Evolutionary conservation across 495 filamentous ascomycete genomes (phyloP).

Genomic region (Xylaria sp.): DNA sequence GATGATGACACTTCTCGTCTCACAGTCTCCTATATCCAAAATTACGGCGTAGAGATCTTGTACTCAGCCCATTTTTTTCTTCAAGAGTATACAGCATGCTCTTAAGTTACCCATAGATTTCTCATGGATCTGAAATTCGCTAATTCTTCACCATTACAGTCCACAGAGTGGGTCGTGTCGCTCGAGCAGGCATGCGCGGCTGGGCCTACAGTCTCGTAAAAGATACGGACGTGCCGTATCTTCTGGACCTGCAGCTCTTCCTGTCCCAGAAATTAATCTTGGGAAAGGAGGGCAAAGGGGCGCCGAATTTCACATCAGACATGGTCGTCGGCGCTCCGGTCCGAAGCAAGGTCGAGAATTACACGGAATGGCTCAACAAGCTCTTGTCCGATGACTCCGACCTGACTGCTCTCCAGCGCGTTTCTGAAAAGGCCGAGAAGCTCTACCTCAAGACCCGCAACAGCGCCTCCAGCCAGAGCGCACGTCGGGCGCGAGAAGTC

Average conservation of each 20-base stretch:
- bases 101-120: background rate
- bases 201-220: constrained; percentile 94
- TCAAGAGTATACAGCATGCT: background rate
- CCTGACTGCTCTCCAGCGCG: constrained; percentile 68
- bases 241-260: constrained; percentile 95
- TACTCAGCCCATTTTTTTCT: background rate
- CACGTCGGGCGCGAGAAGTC: constrained; percentile 80
- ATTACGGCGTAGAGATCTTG: background rate
- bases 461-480: constrained; percentile 84
- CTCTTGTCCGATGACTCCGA: constrained; percentile 77
- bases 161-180: constrained; percentile 94
- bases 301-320: constrained; percentile 76
- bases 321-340: constrained; percentile 77
- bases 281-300: constrained; percentile 60
- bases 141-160: constrained; percentile 49
- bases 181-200: constrained; percentile 86
- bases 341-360: constrained; percentile 72
- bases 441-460: constrained; percentile 90
- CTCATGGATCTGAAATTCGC: background rate
- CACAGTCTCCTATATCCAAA: background rate
- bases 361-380: constrained; percentile 80
- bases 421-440: constrained; percentile 88
- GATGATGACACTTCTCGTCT: background rate
- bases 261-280: constrained; percentile 79
- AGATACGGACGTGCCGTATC: constrained; percentile 84